These are phyloP conservation scores for Tuber borchii DNA, from an alignment of 495 filamentous ascomycete species.

Conservation along the genomic window DNA sequence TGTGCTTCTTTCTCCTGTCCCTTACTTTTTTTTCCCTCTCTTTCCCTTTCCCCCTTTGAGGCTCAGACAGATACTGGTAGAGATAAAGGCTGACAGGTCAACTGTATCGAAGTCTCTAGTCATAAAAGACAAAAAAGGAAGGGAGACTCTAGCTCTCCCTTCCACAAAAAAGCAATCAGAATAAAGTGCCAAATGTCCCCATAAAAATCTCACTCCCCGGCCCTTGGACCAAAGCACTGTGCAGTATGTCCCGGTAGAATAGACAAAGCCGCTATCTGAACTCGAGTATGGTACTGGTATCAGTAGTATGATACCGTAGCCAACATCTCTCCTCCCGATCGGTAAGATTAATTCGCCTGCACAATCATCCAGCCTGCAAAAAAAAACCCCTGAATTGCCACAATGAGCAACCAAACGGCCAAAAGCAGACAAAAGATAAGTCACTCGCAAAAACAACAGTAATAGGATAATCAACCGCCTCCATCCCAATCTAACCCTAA, in stretches of 20 bases:
- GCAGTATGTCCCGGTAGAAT: not conserved
- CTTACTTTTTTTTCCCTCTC: not conserved
- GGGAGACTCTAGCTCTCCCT: not conserved
- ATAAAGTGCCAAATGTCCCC: not conserved
- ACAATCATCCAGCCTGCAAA: not conserved
- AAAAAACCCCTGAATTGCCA: not conserved
- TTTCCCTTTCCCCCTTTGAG: not conserved
- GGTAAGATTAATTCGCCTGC: not conserved
- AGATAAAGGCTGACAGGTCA: not conserved
- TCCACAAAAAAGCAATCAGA: not conserved
- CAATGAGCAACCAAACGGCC: not conserved
- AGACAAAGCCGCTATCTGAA: too few species aligned
- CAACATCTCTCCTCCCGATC: slow-evolving; percentile 2
- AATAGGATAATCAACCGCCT: not conserved
- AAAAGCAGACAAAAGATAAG: not conserved
- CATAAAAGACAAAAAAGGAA: not conserved
- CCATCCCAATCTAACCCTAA: not conserved
- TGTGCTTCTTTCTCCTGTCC: not conserved
- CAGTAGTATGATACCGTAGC: not conserved
- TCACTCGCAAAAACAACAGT: too few species aligned
- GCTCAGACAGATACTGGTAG: not conserved
- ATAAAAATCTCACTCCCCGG: not conserved
- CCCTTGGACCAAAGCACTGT: not conserved
- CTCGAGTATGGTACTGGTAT: not conserved
- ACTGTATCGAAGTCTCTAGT: not conserved